phyloP scores from a whole-genome alignment of 2,329 filamentous ascomycete genomes.

The Orbilia javanica region DNA sequence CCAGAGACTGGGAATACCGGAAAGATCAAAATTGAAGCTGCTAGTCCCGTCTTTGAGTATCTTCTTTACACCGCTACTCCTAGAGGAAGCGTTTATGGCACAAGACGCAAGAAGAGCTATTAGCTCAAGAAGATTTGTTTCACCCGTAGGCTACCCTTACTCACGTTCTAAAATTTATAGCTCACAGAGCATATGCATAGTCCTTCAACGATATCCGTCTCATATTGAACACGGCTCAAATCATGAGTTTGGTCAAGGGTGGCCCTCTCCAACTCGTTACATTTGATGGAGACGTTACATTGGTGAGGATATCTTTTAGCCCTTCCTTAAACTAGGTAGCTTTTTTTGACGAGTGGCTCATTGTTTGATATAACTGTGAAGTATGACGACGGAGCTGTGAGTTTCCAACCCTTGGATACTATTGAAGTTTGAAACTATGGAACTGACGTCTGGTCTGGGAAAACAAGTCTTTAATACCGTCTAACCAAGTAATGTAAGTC shows the following conservation, averaged over 20 bases:
- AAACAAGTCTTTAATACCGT: constrained; percentile 56
- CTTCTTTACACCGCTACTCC: constrained; percentile 88
- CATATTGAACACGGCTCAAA: constrained; percentile 92
- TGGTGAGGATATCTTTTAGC: constrained; percentile 65
- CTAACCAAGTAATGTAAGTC: constrained; percentile 55
- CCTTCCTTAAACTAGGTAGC: too few species aligned
- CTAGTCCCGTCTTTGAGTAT: constrained; percentile 91
- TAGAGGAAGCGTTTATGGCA: constrained; percentile 90
- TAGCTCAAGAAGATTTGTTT: constrained; percentile 89
- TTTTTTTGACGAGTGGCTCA: constrained; percentile 68
- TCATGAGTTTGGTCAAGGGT: constrained; percentile 84
- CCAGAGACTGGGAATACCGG: constrained; percentile 74
- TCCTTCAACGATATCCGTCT: constrained; percentile 97
- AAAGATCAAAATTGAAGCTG: constrained; percentile 90
- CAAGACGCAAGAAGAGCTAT: constrained; percentile 90
- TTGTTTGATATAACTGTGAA: constrained; percentile 41
- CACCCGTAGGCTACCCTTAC: constrained; percentile 69
- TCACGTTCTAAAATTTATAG: background rate
- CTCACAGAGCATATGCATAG: background rate
- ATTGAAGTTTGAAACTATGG: background rate
- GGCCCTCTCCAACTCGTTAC: constrained; percentile 86
- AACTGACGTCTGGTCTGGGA: background rate
- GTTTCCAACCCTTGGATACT: constrained; percentile 7
- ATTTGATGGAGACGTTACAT: constrained; percentile 96
- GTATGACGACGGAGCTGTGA: constrained; percentile 65